Conservation (phyloP, 2,329 filamentous ascomycete species). For the Botrytis cinerea region DNA sequence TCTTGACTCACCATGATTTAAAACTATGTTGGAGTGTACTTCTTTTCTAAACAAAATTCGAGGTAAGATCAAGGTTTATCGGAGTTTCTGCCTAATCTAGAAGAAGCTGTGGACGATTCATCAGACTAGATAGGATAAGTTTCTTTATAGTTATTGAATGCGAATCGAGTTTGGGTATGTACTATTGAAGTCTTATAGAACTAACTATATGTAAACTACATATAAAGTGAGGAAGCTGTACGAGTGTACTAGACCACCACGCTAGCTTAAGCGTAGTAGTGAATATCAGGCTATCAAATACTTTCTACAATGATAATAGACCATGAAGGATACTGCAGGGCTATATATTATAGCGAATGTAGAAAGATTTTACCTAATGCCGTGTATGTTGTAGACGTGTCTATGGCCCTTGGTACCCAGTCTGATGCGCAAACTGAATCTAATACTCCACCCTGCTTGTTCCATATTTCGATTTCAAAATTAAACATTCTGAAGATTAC, state of each 20-base stretch:
- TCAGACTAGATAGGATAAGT: not conserved
- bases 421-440: not conserved
- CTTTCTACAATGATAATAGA: not conserved
- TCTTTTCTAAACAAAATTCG: too few species aligned
- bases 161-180: too few species aligned
- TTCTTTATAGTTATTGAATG: not conserved
- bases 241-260: too few species aligned
- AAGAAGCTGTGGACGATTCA: not conserved
- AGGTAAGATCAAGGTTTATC: too few species aligned
- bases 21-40: too few species aligned
- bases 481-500: too few species aligned
- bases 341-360: too few species aligned
- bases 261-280: not conserved
- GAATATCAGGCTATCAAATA: not conserved
- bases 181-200: not conserved
- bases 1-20: not conserved
- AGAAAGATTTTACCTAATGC: not conserved
- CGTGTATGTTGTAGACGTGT: rapidly evolving
- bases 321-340: not conserved
- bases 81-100: too few species aligned
- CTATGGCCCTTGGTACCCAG: not conserved
- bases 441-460: not conserved
- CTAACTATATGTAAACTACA: not conserved
- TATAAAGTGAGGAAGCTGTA: not conserved
- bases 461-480: too few species aligned